Conservation (phyloP, 2,329 filamentous ascomycete genomes). For the Xylaria polymorpha region DNA sequence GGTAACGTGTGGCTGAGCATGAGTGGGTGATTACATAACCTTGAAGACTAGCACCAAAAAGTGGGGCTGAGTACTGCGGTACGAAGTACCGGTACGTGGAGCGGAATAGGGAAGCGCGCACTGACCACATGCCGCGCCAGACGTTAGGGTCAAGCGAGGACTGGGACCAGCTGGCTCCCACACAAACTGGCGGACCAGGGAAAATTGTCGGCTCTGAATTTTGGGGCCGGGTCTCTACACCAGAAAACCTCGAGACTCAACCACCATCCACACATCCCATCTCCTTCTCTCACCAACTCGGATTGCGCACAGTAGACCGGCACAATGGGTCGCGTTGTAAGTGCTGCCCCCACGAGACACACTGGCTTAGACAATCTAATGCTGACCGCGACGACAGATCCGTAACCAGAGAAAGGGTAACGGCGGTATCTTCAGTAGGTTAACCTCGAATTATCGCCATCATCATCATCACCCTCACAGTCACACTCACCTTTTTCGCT, state of each 20-base stretch:
- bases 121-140: slow-evolving; percentile 30
- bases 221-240: slow-evolving; percentile 39
- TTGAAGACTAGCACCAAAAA: too few species aligned
- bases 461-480: slow-evolving; percentile 20
- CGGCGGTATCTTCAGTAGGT: slow-evolving; percentile 54
- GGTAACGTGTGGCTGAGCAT: slow-evolving; percentile 13
- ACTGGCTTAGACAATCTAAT: slow-evolving; percentile 23
- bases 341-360: slow-evolving; percentile 34
- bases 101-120: slow-evolving; percentile 7
- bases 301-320: slow-evolving; percentile 51
- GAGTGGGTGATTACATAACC: neutral
- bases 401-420: slow-evolving; percentile 67
- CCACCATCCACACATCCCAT: slow-evolving; percentile 38
- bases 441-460: slow-evolving; percentile 21
- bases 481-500: slow-evolving; percentile 40
- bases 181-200: slow-evolving; percentile 48
- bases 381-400: slow-evolving; percentile 56
- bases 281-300: slow-evolving; percentile 47
- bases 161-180: slow-evolving; percentile 44
- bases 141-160: slow-evolving; percentile 49
- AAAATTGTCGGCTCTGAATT: slow-evolving; percentile 51
- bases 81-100: neutral
- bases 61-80: too few species aligned
- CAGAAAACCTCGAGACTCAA: slow-evolving; percentile 45
- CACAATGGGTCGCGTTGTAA: slow-evolving; percentile 54